Conservation (phyloP, 164 flowering plant genomes). For the Warburgia ugandensis region DNA sequence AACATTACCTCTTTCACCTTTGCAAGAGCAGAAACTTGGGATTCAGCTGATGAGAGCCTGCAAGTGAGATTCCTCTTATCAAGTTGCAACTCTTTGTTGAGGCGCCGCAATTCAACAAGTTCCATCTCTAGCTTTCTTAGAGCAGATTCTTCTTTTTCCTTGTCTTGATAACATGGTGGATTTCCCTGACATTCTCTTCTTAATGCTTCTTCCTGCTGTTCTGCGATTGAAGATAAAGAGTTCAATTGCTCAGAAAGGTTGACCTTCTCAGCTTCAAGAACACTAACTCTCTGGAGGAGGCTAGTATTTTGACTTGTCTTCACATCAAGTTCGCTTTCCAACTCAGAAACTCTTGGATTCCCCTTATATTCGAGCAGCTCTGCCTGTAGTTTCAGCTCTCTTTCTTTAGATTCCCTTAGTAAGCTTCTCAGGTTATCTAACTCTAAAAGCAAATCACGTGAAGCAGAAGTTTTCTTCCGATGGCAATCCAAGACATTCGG, state of each 20-base stretch:
- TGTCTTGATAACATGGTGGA: slow-evolving; percentile 1
- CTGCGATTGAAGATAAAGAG: too few species aligned
- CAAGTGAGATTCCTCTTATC: slow-evolving; percentile 67
- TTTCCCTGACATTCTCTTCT: slow-evolving; percentile 14
- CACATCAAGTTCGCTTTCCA: too few species aligned
- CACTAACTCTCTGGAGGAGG: too few species aligned
- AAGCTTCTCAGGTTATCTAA: too few species aligned
- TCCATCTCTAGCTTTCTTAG: slow-evolving; percentile 52
- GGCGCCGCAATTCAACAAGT: slow-evolving; percentile 63
- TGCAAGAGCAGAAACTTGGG: slow-evolving; percentile 40
- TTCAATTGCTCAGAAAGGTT: too few species aligned
- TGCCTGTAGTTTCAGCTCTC: too few species aligned
- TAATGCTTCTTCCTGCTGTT: slow-evolving; percentile 16
- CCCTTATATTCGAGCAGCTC: too few species aligned
- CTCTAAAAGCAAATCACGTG: too few species aligned
- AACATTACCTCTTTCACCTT: slow-evolving; percentile 54
- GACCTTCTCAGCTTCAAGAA: too few species aligned
- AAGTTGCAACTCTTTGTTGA: slow-evolving; percentile 82
- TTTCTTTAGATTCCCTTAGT: too few species aligned
- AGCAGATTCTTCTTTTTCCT: not conserved
- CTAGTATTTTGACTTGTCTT: too few species aligned
- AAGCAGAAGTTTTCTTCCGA: slow-evolving; percentile 32
- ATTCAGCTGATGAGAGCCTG: slow-evolving; percentile 50
- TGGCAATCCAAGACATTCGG: slow-evolving; percentile 30
- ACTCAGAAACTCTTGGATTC: too few species aligned